Conservation (phyloP, 2,329 filamentous ascomycete species). For the Claviceps fusiformis region DNA sequence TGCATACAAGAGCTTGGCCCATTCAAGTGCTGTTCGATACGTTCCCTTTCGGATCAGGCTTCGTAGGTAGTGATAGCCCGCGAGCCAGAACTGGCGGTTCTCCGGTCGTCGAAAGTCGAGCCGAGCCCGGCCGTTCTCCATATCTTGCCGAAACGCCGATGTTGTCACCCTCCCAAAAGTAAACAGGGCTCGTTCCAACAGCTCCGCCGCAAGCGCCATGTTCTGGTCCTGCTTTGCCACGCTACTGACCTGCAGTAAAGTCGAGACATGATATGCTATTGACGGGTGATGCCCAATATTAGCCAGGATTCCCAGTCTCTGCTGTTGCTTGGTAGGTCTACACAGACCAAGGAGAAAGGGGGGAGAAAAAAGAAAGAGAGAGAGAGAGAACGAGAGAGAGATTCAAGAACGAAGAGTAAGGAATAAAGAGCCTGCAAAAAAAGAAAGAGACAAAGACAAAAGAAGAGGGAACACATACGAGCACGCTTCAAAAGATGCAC, state of each 20-base stretch:
- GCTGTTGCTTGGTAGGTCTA: not conserved
- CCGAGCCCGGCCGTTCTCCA: constrained; percentile 66
- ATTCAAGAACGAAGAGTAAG: not conserved
- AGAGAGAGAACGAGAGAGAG: too few relatives aligned
- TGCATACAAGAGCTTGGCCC: constrained; percentile 72
- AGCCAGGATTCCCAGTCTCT: constrained; percentile 9
- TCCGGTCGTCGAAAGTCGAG: constrained; percentile 71
- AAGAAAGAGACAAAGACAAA: not conserved
- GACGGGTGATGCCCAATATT: not conserved
- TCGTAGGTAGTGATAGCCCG: constrained; percentile 75
- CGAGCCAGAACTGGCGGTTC: constrained; percentile 87
- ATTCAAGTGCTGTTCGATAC: constrained; percentile 84
- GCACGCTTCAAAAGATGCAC: constrained; percentile 49
- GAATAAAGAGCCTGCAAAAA: too few relatives aligned
- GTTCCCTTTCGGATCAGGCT: constrained; percentile 85
- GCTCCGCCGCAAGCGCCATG: constrained; percentile 69
- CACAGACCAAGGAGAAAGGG: not conserved
- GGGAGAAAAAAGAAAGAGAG: not conserved
- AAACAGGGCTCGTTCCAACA: constrained; percentile 84
- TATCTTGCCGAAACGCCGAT: constrained; percentile 62
- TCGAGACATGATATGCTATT: constrained; percentile 76
- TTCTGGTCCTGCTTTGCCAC: constrained; percentile 88
- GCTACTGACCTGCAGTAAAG: constrained; percentile 83
- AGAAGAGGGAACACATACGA: constrained; percentile 18
- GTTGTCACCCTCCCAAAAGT: constrained; percentile 82